Evolutionary conservation across 1,139 yeast genomes (phyloP), one percentile per base, ranked within the genome.

Genomic region (Protomyces macrosporus): DNA sequence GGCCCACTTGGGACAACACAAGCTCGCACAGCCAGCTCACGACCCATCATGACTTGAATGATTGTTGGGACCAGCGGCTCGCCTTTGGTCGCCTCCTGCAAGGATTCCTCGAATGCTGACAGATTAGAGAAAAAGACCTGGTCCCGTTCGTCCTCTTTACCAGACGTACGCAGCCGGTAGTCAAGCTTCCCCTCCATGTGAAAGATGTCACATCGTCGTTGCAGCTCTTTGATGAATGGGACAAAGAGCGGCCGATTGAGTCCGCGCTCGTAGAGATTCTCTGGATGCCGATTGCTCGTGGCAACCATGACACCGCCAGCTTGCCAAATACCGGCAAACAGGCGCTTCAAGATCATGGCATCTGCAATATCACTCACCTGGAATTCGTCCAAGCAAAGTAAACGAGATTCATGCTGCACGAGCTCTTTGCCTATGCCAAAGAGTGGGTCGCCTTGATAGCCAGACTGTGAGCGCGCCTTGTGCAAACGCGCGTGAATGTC

Each of bases 311-410:
- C 85, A 34, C 90, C 86, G 0, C 98, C 98, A 72, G 86, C 87
- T 53, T 85, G 81, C 60, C 84, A 75, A 58, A 93, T 74, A 54
- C 84, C 77, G 35, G 82, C 80, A 73, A 85, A 82, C 53, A 91
- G 76, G 63, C 97, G 79, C 68, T 98, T 82, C 60, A 93, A 78
- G 51, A 93, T 80, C 98, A 93, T 93, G 2, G 98, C 98, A 75
- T 93, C 98, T 0, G 98, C 98, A 40, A 93, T 98, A 74, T 93
- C 98, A 0, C 96, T 90, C 53, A 93, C 98, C 74, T 88, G 95
- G 40, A 68, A 67, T 76, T 93, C 98, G 75, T 93, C 98, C 74
- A 93, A 90, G 74, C 98, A 93, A 65, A 93, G 75, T 0, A 93
- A 84, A 0, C 60, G 54, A 32, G 60, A 48, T 32, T 57, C 60